These are phyloP conservation scores for Staphylotrichum tortipilum DNA, from an alignment of 495 filamentous ascomycete species.

Conservation along the genomic window DNA sequence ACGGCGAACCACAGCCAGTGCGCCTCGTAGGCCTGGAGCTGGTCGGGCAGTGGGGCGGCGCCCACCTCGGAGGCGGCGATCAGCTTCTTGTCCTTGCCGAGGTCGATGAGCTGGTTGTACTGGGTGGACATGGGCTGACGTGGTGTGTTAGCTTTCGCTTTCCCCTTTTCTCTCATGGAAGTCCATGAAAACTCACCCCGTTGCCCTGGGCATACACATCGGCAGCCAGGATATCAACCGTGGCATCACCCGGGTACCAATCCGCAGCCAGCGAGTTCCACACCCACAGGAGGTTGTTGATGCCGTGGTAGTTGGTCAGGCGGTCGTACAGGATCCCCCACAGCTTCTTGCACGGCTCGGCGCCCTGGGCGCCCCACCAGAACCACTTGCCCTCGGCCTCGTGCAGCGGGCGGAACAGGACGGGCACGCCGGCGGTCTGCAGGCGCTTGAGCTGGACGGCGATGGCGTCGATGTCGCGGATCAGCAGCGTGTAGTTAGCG, in stretches of 20 bases:
- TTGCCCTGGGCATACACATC: slow-evolving; percentile 32
- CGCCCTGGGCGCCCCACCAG: slow-evolving; percentile 45
- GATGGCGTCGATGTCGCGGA: slow-evolving; percentile 43
- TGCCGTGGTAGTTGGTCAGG: slow-evolving; percentile 29
- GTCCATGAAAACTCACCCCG: slow-evolving; percentile 18
- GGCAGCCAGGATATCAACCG: slow-evolving; percentile 33
- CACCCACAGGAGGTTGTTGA: slow-evolving; percentile 43
- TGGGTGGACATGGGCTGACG: slow-evolving; percentile 30
- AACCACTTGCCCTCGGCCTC: slow-evolving; percentile 45
- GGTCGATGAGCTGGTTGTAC: slow-evolving; percentile 35
- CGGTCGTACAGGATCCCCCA: slow-evolving; percentile 35
- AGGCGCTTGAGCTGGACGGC: slow-evolving; percentile 37
- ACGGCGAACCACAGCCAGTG: slow-evolving; percentile 42
- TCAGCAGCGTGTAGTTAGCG: slow-evolving; percentile 39
- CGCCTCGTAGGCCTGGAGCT: slow-evolving; percentile 33
- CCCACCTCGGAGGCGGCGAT: slow-evolving; percentile 40
- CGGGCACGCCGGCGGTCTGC: slow-evolving; percentile 30
- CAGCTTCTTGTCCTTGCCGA: slow-evolving; percentile 38
- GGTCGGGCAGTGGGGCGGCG: slow-evolving; percentile 33
- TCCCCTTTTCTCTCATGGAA: neutral
- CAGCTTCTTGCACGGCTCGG: slow-evolving; percentile 36
- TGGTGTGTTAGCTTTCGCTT: neutral
- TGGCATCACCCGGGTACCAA: slow-evolving; percentile 41
- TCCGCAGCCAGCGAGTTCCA: slow-evolving; percentile 39
- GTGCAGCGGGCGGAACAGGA: slow-evolving; percentile 40